A percentile compares a stretch with the other conserved stretches of the same genome.
Conservation (phyloP, 208 protist species). For the Acanthamoeba lenticulata region DNA sequence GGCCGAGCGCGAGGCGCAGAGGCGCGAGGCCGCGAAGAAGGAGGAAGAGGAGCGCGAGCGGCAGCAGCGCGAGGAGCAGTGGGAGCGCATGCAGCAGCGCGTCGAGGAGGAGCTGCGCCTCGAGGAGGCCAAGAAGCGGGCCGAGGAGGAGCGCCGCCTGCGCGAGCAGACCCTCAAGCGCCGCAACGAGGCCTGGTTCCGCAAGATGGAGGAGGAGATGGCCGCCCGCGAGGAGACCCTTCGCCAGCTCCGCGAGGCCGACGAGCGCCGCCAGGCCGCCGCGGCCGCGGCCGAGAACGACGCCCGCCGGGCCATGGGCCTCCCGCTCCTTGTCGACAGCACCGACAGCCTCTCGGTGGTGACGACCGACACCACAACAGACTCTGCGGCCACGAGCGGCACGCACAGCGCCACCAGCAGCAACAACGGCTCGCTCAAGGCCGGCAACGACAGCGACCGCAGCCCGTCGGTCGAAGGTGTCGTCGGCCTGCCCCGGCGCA, state of each 20-base stretch:
- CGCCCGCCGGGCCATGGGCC: not conserved
- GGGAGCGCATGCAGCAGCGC: slow-evolving; percentile 18
- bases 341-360: too few relatives aligned
- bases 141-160: not conserved
- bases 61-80: not conserved
- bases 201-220: slow-evolving; percentile 47
- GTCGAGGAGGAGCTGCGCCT: slow-evolving; percentile 8
- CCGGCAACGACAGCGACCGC: not conserved
- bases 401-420: not conserved
- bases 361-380: too few relatives aligned
- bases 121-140: slow-evolving; percentile 2
- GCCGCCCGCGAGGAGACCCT: slow-evolving; percentile 10
- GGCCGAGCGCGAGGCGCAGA: not conserved
- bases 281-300: too few relatives aligned
- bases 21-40: not conserved
- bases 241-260: not conserved
- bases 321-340: not conserved
- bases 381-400: too few relatives aligned
- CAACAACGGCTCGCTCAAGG: not conserved
- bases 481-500: not conserved
- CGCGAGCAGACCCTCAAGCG: slow-evolving; percentile 34
- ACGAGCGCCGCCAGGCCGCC: not conserved
- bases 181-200: slow-evolving; percentile 19
- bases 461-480: not conserved
- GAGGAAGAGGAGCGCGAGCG: not conserved